Percentiles rank a stretch among this genome's conserved stretches.
These are phyloP conservation scores for Leccinellum albellum DNA, from an alignment of 768 basidiomycete species.

Conservation along the genomic window DNA sequence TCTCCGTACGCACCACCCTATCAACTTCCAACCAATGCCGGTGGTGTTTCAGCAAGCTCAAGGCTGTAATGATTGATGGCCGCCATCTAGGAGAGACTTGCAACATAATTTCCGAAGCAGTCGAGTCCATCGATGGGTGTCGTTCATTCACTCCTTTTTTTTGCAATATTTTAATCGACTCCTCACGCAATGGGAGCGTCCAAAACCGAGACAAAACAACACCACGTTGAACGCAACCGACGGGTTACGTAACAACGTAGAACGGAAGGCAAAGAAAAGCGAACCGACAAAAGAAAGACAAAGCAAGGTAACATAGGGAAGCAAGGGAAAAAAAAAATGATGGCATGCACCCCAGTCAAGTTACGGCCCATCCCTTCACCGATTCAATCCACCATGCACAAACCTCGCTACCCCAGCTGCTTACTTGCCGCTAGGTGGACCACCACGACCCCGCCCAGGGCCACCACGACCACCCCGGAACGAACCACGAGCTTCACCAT, in stretches of 20 bases:
- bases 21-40: no score
- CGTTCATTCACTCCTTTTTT: background rate
- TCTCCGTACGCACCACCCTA: background rate
- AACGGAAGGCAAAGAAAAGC: conserved; percentile 2
- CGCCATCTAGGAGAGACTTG: no score
- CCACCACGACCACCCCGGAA: conserved; percentile 46
- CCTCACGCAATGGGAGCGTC: conserved; percentile 25
- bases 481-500: conserved; percentile 44
- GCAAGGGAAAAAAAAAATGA: conserved; percentile 2
- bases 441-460: conserved; percentile 42
- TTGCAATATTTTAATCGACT: conserved; percentile 14
- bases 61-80: background rate
- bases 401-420: background rate
- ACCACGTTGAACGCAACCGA: conserved; percentile 10
- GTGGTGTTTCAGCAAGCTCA: no score
- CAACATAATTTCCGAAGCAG: no score
- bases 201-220: conserved; percentile 10
- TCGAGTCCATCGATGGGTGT: no score
- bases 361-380: background rate
- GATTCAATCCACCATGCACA: background rate
- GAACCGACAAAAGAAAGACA: conserved; percentile 5
- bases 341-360: conserved; percentile 11
- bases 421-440: conserved; percentile 27
- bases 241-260: conserved; percentile 15
- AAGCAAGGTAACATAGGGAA: conserved; percentile 15